Percentiles rank a stretch among this genome's conserved stretches.
phyloP scores from a whole-genome alignment of 345 rosid species.

The Brassica nigra region DNA sequence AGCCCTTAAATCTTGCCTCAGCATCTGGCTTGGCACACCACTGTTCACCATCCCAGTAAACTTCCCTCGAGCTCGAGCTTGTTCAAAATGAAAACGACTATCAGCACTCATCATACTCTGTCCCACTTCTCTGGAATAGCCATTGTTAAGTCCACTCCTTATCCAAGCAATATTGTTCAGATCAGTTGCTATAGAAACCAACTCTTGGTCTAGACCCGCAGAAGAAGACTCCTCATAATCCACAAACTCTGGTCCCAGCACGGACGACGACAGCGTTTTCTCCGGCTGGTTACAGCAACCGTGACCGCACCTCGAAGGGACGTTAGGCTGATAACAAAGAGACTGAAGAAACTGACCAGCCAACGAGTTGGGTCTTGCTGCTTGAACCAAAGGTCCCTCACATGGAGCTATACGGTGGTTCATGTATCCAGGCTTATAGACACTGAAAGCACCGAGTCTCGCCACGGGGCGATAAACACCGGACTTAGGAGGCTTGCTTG shows the following conservation, averaged over 20 bases:
- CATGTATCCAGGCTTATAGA: conserved; percentile 46
- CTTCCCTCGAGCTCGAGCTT: neutral
- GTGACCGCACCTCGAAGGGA: conserved; percentile 66
- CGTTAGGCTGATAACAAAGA: conserved; percentile 48
- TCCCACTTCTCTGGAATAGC: conserved; percentile 19
- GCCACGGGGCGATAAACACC: conserved; percentile 66
- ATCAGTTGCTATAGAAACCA: conserved; percentile 68
- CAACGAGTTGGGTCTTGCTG: conserved; percentile 49
- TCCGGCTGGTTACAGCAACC: conserved; percentile 56
- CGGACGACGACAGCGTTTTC: conserved; percentile 34
- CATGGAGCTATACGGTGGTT: conserved; percentile 42
- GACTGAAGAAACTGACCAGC: conserved; percentile 54
- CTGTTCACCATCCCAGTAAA: conserved; percentile 21
- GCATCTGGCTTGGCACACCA: conserved; percentile 21
- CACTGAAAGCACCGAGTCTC: conserved; percentile 60
- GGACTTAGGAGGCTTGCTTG: conserved; percentile 44
- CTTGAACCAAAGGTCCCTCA: conserved; percentile 49
- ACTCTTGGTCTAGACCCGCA: conserved; percentile 57
- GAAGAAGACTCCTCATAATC: conserved; percentile 55
- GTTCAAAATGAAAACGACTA: neutral
- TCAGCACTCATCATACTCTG: conserved; percentile 22
- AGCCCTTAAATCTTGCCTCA: conserved; percentile 24
- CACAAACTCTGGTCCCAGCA: conserved; percentile 79
- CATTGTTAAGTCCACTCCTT: conserved; percentile 61
- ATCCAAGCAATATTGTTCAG: conserved; percentile 77